These are phyloP conservation scores for Aristolochia contorta DNA, from an alignment of 164 flowering plant species.

Conservation along the genomic window DNA sequence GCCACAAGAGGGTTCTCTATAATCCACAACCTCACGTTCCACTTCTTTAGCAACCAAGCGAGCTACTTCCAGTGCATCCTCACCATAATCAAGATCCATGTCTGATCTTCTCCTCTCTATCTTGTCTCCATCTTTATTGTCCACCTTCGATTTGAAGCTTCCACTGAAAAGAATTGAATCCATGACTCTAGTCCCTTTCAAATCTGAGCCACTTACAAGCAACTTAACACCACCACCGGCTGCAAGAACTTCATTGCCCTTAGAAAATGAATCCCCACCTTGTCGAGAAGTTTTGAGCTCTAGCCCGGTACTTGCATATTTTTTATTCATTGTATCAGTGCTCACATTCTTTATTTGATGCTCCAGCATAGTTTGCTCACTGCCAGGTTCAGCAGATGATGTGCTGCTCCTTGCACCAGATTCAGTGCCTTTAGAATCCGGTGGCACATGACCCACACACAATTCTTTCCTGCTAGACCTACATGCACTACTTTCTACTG, in stretches of 20 bases:
- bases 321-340: conserved; percentile 9
- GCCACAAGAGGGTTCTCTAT: conserved; percentile 43
- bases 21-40: conserved; percentile 52
- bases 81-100: conserved; percentile 58
- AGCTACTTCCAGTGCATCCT: conserved; percentile 83
- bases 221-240: conserved; percentile 16
- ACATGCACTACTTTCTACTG: conserved; percentile 13
- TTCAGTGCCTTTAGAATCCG: conserved; percentile 18
- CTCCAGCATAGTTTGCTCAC: conserved; percentile 4
- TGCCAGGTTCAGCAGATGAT: conserved; percentile 4
- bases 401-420: conserved; percentile 1
- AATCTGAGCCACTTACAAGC: conserved; percentile 14
- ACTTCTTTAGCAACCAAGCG: conserved; percentile 72
- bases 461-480: conserved; percentile 11
- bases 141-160: conserved; percentile 15
- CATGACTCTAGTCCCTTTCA: conserved; percentile 9
- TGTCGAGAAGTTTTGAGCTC: conserved; percentile 9
- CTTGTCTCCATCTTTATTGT: conserved; percentile 14
- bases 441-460: conserved; percentile 10
- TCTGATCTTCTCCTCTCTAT: conserved; percentile 25
- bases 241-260: conserved; percentile 20
- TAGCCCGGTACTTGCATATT: conserved; percentile 9
- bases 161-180: conserved; percentile 15
- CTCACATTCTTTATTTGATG: conserved; percentile 20
- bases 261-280: conserved; percentile 16